Base-by-base conservation (phyloP, 1,284 basidiomycete genomes). In the Schizophyllum commune region DNA sequence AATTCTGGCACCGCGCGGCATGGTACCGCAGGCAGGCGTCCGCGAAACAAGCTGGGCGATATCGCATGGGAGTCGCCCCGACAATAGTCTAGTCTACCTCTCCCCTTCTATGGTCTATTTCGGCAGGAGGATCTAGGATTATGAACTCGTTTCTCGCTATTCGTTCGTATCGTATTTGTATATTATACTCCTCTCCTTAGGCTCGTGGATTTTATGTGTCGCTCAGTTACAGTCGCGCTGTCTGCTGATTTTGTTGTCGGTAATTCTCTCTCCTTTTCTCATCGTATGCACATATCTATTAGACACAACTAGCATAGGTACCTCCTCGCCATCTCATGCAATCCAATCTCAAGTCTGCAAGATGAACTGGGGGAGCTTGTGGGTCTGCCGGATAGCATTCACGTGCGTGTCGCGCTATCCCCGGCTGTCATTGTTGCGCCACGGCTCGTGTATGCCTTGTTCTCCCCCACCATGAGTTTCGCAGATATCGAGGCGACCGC, bases 401-500 rank as follows among this genome's bases (percentile, higher is more conserved):
- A 13, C 39, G 39, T 47, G 27, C 39, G 17, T 47, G 39, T 47
- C 39, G 27, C 27, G 27, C 27, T 27, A 27, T 27, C 27, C 27
- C 27, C 27, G 27, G 27, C 27, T 3, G 27, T 5, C 39, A 47
- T 47, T 47, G 39, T 47, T 17, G 9, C 39, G 39, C 39, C 13
- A 17, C 39, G 13, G 39, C 39, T 11, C 39, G 17, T 47, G 17
- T 17, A 17, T 47, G 15, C 53, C 19, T 55, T 13, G 13, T 55
- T 13, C 53, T 21, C 27, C 11, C 27, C 58, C 56, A 70, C 62
- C 62, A 91, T 91, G 89, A 90, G 88, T 72, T 91, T 91, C 69
- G 85, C 89, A 71, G 89, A 91, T 69, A 84, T 90, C 56, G 88
- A 91, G 74, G 77, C 85, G 4, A 89, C 88, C 8, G 74, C 79